Conservation (phyloP, 129 eudicot species). For the Kitagawia praeruptora region DNA sequence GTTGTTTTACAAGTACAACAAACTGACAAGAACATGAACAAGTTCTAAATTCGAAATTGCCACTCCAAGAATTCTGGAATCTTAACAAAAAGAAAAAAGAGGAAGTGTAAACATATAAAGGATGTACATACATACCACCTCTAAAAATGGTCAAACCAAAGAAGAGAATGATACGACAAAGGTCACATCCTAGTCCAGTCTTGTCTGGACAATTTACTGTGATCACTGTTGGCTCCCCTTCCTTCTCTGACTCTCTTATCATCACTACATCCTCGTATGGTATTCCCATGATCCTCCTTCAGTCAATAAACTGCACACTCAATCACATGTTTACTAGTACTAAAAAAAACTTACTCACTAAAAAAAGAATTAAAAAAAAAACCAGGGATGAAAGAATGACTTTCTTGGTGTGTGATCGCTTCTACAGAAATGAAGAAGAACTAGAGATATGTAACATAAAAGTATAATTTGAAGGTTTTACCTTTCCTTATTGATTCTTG, state of each 20-base stretch:
- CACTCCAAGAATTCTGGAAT: not conserved
- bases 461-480: too few relatives aligned
- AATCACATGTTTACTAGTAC: not conserved
- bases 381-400: too few relatives aligned
- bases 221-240: conserved; percentile 65
- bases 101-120: too few relatives aligned
- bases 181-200: conserved; percentile 90
- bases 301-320: not conserved
- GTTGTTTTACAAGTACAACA: not conserved
- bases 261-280: conserved; percentile 75
- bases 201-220: conserved; percentile 93
- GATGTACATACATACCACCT: conserved; percentile 38
- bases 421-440: too few relatives aligned
- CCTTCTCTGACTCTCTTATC: conserved; percentile 43
- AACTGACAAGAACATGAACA: not conserved
- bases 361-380: too few relatives aligned
- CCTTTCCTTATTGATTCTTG: too few relatives aligned
- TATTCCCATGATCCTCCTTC: conserved; percentile 43
- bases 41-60: not conserved
- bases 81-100: not conserved
- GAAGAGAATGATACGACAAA: conserved; percentile 82
- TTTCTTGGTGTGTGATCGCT: too few relatives aligned
- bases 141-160: conserved; percentile 75
- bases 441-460: too few relatives aligned
- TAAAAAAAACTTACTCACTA: not conserved